Percentiles rank a stretch among this genome's conserved stretches.
phyloP scores from a whole-genome alignment of 2,329 filamentous ascomycete genomes.

The Gyromitra esculenta region DNA sequence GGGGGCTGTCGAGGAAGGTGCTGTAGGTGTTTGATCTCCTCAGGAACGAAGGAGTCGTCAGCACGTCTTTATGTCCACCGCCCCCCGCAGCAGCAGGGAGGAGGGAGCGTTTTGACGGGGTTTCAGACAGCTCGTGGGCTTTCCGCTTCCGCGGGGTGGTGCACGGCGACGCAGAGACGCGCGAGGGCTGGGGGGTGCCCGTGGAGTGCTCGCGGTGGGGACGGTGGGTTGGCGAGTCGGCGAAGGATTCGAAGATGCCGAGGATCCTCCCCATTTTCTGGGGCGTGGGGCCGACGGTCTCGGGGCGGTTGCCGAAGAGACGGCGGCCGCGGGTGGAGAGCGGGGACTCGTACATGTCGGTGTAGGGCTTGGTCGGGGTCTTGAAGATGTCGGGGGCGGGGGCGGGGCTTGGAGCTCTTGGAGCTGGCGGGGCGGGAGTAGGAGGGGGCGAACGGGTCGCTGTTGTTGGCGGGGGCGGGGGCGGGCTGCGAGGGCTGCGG shows the following conservation, averaged over 20 bases:
- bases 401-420: constrained; percentile 62
- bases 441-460: constrained; percentile 58
- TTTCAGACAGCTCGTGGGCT: constrained; percentile 55
- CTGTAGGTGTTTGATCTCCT: constrained; percentile 67
- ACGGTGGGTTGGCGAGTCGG: constrained; percentile 62
- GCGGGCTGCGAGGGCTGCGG: constrained; percentile 39
- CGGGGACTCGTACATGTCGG: constrained; percentile 67
- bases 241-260: constrained; percentile 77
- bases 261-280: constrained; percentile 80
- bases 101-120: no score
- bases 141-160: constrained; percentile 61
- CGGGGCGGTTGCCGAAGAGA: constrained; percentile 69
- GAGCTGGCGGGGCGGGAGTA: constrained; percentile 68
- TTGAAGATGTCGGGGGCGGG: constrained; percentile 57
- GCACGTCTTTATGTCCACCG: constrained; percentile 58
- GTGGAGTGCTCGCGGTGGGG: constrained; percentile 7
- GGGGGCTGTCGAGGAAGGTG: constrained; percentile 67
- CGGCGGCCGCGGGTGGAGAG: constrained; percentile 65
- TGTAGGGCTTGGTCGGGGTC: constrained; percentile 58
- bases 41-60: constrained; percentile 77
- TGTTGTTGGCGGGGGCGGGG: constrained; percentile 59
- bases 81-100: no score
- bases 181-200: constrained; percentile 48
- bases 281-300: constrained; percentile 78
- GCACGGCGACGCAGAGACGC: constrained; percentile 59